Evolutionary conservation across 768 basidiomycete species (phyloP), one percentile per base, ranked within the genome.

Genomic region (Boletus rufocinnamomeus): DNA sequence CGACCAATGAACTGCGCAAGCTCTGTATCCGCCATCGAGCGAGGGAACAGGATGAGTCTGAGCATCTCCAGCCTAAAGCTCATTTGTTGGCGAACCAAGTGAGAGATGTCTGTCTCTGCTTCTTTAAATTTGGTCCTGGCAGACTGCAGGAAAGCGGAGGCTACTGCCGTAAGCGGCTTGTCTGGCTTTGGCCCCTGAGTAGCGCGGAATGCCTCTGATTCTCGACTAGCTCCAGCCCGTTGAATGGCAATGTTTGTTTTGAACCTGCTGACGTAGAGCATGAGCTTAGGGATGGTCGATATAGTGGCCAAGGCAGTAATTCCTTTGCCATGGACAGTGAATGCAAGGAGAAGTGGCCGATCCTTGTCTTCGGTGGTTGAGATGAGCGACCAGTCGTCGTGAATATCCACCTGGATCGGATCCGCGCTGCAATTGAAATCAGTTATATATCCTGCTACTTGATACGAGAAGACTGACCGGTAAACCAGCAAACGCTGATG

Each of bases 91-190:
- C 80, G 77, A 59, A 95, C 83, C 17, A 82, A 74, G 61, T 87
- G 86, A 6, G 82, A 81, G 9, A 89, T 71, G 1, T 76, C 81
- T 10, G 75, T 72, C 57, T 88, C 88, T 16, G 80, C 79, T 72
- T 91, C 90, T 62, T 83, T 86, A 72, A 92, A 83, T 23, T 85
- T 83, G 44, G 77, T 84, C 43, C 85, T 82, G 28, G 92, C 89
- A 0, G 90, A 89, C 54, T 82, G 78, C 40, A 94, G 72, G 84
- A 93, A 90, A 32, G 91, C 89, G 61, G 89, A 85, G 2, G 93
- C 92, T n/a, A 94, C 91, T 14, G 88, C 84, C 2, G 90, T 91
- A 17, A 95, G 76, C 2, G 92, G 86, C 62, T 92, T 93, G 51
- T 87, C 87, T 8, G 89, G 89, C 65, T 84, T 87, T 6, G 88